Conservation (phyloP, 1,284 basidiomycete species). For the Leccinum fallax region DNA sequence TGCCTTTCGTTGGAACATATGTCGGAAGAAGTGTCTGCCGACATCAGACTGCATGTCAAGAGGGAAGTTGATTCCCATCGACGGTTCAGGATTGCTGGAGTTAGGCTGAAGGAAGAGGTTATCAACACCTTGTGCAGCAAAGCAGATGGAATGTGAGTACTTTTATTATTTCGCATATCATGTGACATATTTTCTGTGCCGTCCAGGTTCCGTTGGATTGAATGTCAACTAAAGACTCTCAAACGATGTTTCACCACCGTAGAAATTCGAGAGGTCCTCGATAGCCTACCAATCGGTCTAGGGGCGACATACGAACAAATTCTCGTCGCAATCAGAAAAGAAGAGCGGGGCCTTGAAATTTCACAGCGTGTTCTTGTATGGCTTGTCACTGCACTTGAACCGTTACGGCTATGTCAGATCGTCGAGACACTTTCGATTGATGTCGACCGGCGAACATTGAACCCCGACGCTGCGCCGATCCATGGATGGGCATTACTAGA, state of each 20-base stretch:
- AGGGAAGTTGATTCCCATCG: neutral
- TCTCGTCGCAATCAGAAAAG: neutral
- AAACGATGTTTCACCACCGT: neutral
- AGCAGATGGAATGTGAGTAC: neutral
- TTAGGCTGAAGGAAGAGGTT: neutral
- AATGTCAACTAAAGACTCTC: neutral
- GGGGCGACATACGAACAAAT: neutral
- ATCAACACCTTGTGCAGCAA: neutral
- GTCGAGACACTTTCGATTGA: neutral
- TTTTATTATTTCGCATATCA: neutral
- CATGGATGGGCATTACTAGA: neutral
- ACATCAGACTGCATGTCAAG: neutral
- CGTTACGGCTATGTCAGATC: neutral
- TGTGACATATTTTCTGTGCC: neutral
- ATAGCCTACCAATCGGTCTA: neutral
- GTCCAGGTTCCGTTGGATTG: neutral
- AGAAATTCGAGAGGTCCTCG: neutral
- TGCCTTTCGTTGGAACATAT: neutral
- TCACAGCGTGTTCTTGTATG: neutral
- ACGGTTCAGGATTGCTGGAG: neutral
- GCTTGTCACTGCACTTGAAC: neutral
- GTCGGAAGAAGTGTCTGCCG: neutral
- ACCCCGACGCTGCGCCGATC: neutral
- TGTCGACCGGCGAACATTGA: neutral
- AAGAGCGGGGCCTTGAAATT: neutral